phyloP scores from a whole-genome alignment of 305 asterid genomes.

The Fraxinus dipetala region DNA sequence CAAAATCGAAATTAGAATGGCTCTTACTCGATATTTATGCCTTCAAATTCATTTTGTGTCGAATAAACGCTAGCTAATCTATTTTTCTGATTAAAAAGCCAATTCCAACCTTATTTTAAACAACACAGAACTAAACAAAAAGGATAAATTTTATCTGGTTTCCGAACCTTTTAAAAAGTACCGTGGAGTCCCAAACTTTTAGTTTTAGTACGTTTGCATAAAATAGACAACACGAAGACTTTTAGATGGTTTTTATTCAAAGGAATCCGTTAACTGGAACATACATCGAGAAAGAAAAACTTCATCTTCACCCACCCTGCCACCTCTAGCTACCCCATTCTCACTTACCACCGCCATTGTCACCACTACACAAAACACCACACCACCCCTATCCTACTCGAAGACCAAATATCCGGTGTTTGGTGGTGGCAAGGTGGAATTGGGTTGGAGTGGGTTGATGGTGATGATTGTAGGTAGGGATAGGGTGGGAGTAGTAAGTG shows the following conservation, averaged over 20 bases:
- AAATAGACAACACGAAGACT: background rate
- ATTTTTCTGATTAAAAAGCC: background rate
- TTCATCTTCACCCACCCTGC: background rate
- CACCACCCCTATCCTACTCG: background rate
- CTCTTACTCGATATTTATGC: background rate
- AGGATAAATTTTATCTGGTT: background rate
- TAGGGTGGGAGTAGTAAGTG: background rate
- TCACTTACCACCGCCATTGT: background rate
- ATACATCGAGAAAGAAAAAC: no score
- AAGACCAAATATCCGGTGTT: background rate
- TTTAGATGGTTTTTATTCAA: background rate
- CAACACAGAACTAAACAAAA: background rate
- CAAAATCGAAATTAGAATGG: background rate
- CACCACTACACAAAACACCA: background rate
- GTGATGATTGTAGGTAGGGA: background rate
- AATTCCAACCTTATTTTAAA: background rate
- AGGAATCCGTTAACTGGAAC: background rate
- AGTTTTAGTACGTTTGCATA: background rate
- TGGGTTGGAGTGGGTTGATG: background rate
- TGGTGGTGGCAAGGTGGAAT: background rate
- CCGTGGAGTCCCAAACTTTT: background rate
- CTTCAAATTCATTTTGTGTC: background rate
- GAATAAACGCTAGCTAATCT: background rate
- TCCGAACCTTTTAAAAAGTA: background rate
- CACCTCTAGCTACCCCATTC: background rate